phyloP scores from a whole-genome alignment of 495 filamentous ascomycete species.

The Neurospora sp. region DNA sequence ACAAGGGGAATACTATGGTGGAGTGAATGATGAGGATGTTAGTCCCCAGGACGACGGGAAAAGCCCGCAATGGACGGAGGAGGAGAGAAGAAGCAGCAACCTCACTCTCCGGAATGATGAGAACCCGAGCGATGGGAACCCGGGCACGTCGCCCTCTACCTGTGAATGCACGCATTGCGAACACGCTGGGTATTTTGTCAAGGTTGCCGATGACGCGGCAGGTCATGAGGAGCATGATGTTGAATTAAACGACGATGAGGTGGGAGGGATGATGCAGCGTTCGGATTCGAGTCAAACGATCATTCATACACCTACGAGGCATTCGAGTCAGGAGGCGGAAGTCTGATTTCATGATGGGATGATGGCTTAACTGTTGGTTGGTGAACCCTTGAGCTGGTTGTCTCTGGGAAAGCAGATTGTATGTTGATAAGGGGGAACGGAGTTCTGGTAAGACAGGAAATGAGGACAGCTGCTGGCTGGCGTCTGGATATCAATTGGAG shows the following conservation, averaged over 20 bases:
- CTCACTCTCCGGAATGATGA: background rate
- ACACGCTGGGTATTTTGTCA: background rate
- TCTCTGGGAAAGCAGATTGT: background rate
- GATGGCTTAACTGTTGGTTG: background rate
- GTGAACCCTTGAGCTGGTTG: background rate
- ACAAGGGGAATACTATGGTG: background rate
- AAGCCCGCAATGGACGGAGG: background rate
- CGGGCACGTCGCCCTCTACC: background rate
- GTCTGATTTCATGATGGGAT: background rate
- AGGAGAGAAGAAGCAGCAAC: background rate
- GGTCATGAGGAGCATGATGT: background rate
- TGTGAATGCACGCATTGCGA: background rate
- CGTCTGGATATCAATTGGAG: background rate
- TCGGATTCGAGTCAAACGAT: background rate
- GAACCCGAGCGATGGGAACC: background rate
- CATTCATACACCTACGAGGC: background rate
- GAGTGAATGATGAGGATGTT: background rate
- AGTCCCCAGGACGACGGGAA: background rate
- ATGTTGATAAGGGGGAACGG: background rate
- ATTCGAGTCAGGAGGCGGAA: background rate
- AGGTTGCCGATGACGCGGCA: background rate
- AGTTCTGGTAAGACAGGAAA: background rate
- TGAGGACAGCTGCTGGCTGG: background rate
- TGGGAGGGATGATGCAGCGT: background rate
- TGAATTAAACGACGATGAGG: background rate